phyloP scores from a whole-genome alignment of 768 basidiomycete species.

The Boletus reticuloceps region DNA sequence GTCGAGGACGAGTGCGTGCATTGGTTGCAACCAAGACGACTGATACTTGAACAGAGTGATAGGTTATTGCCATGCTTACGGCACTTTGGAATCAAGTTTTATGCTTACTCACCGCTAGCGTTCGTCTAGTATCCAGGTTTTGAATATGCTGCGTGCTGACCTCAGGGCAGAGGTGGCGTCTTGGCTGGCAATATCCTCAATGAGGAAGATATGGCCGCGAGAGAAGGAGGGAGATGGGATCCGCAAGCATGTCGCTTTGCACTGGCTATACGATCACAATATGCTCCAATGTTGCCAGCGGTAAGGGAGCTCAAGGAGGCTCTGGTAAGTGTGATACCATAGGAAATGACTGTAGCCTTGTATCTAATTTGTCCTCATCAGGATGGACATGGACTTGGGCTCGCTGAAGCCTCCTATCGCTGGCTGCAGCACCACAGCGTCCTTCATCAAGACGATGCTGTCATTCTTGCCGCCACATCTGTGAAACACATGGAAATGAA shows the following conservation, averaged over 20 bases:
- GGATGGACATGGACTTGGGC: constrained; percentile 8
- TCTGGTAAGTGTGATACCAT: neutral
- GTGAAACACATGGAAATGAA: constrained; percentile 35
- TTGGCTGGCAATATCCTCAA: constrained; percentile 12
- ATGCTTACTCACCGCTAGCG: constrained; percentile 21
- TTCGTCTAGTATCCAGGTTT: neutral
- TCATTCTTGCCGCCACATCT: constrained; percentile 39
- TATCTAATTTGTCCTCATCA: neutral
- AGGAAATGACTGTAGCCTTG: neutral
- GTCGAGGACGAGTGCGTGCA: constrained; percentile 34
- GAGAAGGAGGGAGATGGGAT: constrained; percentile 17
- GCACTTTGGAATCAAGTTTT: constrained; percentile 41
- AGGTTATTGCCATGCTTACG: constrained; percentile 41
- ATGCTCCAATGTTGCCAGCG: constrained; percentile 11
- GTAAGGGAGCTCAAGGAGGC: constrained; percentile 13
- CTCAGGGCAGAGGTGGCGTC: constrained; percentile 8
- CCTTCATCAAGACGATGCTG: constrained; percentile 20
- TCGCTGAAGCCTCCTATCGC: constrained; percentile 9
- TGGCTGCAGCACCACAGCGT: constrained; percentile 21
- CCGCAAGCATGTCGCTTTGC: constrained; percentile 7
- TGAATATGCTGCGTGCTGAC: neutral
- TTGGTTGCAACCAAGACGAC: neutral
- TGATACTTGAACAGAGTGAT: neutral
- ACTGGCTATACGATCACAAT: constrained; percentile 4
- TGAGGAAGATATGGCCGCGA: constrained; percentile 8